Evolutionary conservation across 1,139 yeast species (phyloP).

Genomic region (Candida gigantensis): DNA sequence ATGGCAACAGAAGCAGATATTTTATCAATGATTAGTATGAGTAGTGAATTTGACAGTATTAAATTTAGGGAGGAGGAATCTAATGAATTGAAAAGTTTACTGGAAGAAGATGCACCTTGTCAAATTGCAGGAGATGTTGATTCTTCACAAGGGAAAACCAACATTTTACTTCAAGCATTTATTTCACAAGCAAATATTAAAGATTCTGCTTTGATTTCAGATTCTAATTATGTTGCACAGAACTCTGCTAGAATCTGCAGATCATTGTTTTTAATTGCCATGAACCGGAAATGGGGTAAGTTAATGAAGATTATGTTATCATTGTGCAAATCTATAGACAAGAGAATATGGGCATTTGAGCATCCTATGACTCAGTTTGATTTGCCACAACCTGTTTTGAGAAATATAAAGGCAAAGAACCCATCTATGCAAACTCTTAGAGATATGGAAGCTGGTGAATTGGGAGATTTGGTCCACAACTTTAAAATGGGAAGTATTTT

Average conservation of each 20-base stretch:
- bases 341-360: conserved; percentile 82
- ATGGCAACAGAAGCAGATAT: conserved; percentile 91
- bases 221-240: conserved; percentile 91
- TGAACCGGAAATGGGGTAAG: conserved; percentile 87
- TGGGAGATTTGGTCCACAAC: conserved; percentile 90
- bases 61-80: conserved; percentile 88
- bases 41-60: conserved; percentile 91
- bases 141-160: conserved; percentile 83
- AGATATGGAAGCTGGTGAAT: conserved; percentile 71
- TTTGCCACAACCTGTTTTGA: conserved; percentile 64
- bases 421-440: conserved; percentile 72
- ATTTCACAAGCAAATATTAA: conserved; percentile 72
- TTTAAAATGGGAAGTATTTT: conserved; percentile 67
- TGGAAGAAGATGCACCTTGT: conserved; percentile 68
- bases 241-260: conserved; percentile 91
- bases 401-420: conserved; percentile 62
- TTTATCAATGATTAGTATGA: conserved; percentile 84
- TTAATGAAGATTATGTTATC: conserved; percentile 73
- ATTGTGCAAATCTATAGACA: conserved; percentile 84
- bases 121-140: conserved; percentile 81
- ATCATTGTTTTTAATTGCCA: conserved; percentile 82
- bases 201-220: conserved; percentile 84
- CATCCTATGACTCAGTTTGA: conserved; percentile 92
- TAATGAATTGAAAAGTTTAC: conserved; percentile 63
- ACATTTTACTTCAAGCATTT: conserved; percentile 81